Evolutionary conservation across 768 basidiomycete species (phyloP).

Genomic region (Suillus cothurnatus): DNA sequence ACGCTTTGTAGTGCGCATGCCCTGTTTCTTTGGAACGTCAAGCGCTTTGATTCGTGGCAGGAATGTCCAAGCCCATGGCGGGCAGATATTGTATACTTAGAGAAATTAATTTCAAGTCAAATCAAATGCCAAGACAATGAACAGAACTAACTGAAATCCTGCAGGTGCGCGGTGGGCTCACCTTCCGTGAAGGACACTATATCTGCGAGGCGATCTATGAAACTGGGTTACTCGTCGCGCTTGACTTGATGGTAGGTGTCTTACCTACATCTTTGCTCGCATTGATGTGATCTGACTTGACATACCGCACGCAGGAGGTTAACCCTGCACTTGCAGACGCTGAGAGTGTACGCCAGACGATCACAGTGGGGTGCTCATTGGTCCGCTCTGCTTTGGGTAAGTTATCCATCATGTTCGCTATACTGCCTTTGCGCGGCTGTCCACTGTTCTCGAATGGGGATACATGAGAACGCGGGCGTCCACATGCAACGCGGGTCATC

Average conservation of each 20-base stretch:
- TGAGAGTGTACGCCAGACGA: slow-evolving; percentile 79
- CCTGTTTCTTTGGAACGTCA: not conserved
- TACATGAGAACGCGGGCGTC: not conserved
- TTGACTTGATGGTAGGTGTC: slow-evolving; percentile 86
- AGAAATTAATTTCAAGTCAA: not conserved
- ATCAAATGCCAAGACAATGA: slow-evolving; percentile 11
- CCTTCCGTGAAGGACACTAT: slow-evolving; percentile 98
- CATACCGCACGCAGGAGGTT: slow-evolving; percentile 66
- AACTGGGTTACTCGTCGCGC: slow-evolving; percentile 87
- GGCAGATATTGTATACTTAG: not conserved
- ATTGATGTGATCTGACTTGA: not conserved
- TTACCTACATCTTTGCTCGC: too few species aligned
- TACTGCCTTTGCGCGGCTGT: not conserved
- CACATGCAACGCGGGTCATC: not conserved
- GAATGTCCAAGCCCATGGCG: not conserved
- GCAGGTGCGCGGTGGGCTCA: slow-evolving; percentile 90
- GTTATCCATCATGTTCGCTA: slow-evolving; percentile 20
- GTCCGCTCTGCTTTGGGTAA: slow-evolving; percentile 81
- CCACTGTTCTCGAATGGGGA: not conserved
- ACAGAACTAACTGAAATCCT: not conserved
- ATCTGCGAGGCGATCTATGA: slow-evolving; percentile 92
- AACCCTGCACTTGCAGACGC: slow-evolving; percentile 90
- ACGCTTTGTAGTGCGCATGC: not conserved
- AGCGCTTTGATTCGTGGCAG: not conserved
- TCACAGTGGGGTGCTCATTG: slow-evolving; percentile 87